Percentiles rank a stretch among this genome's conserved stretches.
These are phyloP conservation scores for Acanthamoeba rhysodes DNA, from an alignment of 208 protist genomes.

Conservation along the genomic window DNA sequence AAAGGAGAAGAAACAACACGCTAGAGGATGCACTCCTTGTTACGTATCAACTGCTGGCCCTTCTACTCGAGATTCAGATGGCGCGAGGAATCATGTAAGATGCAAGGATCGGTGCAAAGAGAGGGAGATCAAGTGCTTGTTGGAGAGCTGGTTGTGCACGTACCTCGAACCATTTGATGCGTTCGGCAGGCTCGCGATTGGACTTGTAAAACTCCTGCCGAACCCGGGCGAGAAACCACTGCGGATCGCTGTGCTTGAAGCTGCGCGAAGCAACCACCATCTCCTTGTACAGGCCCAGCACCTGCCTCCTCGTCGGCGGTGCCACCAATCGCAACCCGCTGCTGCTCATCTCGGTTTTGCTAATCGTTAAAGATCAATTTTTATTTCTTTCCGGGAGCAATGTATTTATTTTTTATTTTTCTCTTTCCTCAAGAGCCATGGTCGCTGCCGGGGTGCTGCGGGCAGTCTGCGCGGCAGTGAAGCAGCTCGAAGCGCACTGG, in stretches of 20 bases:
- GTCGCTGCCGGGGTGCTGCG: neutral
- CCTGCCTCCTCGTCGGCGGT: slow-evolving; percentile 8
- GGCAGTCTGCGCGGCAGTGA: neutral
- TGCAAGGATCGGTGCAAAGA: too few species aligned
- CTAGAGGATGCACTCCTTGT: slow-evolving; percentile 44
- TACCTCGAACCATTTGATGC: slow-evolving; percentile 43
- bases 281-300: slow-evolving; percentile 31
- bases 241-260: slow-evolving; percentile 30
- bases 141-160: neutral
- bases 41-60: neutral
- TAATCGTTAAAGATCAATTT: too few species aligned
- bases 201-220: slow-evolving; percentile 59
- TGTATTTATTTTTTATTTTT: too few species aligned
- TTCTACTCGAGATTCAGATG: too few species aligned
- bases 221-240: slow-evolving; percentile 21
- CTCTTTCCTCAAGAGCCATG: neutral
- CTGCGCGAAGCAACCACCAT: neutral
- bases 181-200: neutral
- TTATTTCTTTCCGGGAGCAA: neutral
- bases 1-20: neutral
- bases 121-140: too few species aligned
- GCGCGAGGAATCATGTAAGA: too few species aligned
- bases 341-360: neutral
- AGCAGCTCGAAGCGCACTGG: neutral
- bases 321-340: neutral